Percentiles rank a stretch among this genome's conserved stretches.
Evolutionary conservation across 768 basidiomycete genomes (phyloP).

Genomic region (Psilocybe cyanescens): DNA sequence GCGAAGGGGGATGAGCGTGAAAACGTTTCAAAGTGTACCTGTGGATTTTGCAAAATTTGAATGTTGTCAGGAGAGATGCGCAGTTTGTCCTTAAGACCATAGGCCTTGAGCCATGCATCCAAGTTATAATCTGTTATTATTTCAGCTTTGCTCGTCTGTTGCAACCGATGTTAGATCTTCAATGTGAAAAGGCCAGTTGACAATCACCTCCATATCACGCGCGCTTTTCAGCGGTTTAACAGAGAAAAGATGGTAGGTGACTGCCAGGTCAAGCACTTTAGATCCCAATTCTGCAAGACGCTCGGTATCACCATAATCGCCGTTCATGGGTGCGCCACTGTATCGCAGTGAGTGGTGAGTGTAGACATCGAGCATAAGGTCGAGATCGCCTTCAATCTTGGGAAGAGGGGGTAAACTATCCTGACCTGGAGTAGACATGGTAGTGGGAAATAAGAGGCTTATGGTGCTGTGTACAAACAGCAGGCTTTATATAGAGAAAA

Average conservation of each 20-base stretch:
- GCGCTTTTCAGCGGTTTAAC: slow-evolving; percentile 46
- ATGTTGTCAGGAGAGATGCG: slow-evolving; percentile 46
- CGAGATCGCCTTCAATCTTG: slow-evolving; percentile 54
- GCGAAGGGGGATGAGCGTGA: not conserved
- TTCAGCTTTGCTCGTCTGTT: slow-evolving; percentile 28
- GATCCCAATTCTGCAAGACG: slow-evolving; percentile 64
- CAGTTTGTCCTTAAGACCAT: slow-evolving; percentile 56
- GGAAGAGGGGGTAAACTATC: slow-evolving; percentile 50
- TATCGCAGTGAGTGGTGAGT: slow-evolving; percentile 48
- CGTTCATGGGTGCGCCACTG: slow-evolving; percentile 30
- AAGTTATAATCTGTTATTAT: slow-evolving; percentile 43
- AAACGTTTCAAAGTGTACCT: slow-evolving; percentile 17
- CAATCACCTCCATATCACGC: slow-evolving; percentile 47
- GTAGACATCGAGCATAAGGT: slow-evolving; percentile 61
- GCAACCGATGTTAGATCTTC: not conserved
- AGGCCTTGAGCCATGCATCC: slow-evolving; percentile 51
- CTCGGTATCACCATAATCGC: slow-evolving; percentile 60
- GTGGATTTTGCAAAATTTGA: slow-evolving; percentile 23
- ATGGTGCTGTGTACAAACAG: not conserved
- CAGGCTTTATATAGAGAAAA: slow-evolving; percentile 22
- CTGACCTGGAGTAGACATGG: slow-evolving; percentile 8
- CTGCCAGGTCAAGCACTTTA: slow-evolving; percentile 52
- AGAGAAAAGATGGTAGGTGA: slow-evolving; percentile 53
- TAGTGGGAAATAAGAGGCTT: slow-evolving; percentile 18
- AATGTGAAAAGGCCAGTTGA: not conserved